phyloP scores from a whole-genome alignment of 352 stramenopile species.

The Globisporangium ultimum region DNA sequence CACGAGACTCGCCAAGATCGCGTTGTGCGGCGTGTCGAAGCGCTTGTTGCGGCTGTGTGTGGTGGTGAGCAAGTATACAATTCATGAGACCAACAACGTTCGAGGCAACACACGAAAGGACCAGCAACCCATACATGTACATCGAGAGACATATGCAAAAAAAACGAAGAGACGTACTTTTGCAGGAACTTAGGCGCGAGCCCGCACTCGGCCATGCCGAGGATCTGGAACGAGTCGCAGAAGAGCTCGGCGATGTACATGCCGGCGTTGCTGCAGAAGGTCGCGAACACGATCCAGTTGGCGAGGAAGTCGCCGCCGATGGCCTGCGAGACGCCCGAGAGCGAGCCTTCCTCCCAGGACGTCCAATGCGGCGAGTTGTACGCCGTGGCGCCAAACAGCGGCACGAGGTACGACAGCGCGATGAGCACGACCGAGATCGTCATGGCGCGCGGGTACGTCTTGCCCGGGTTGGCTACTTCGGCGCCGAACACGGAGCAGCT shows the following conservation, averaged over 20 bases:
- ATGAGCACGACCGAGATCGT: constrained; percentile 77
- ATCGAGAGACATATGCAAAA: constrained; percentile 25
- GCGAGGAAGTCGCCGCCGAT: constrained; percentile 83
- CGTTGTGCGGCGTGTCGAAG: constrained; percentile 53
- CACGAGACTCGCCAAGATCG: constrained; percentile 36
- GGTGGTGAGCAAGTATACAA: too few relatives aligned
- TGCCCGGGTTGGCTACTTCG: constrained; percentile 81
- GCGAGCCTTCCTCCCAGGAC: constrained; percentile 90
- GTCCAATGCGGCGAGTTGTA: constrained; percentile 56
- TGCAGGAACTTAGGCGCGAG: constrained; percentile 82
- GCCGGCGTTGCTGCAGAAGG: constrained; percentile 87
- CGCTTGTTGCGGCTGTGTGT: constrained; percentile 35
- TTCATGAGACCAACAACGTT: too few relatives aligned
- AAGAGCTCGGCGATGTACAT: constrained; percentile 93
- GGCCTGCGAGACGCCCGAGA: constrained; percentile 82
- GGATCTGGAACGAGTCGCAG: constrained; percentile 89
- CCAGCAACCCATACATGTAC: neutral
- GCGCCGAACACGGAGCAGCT: constrained; percentile 83
- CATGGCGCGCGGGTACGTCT: constrained; percentile 83
- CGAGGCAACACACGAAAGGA: neutral
- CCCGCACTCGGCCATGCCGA: constrained; percentile 77
- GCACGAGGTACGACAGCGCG: constrained; percentile 82
- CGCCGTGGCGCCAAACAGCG: constrained; percentile 77
- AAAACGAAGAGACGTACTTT: constrained; percentile 53
- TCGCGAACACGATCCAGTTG: constrained; percentile 86